phyloP scores from a whole-genome alignment of 2,329 filamentous ascomycete species.

The Calonectria ilicicola region DNA sequence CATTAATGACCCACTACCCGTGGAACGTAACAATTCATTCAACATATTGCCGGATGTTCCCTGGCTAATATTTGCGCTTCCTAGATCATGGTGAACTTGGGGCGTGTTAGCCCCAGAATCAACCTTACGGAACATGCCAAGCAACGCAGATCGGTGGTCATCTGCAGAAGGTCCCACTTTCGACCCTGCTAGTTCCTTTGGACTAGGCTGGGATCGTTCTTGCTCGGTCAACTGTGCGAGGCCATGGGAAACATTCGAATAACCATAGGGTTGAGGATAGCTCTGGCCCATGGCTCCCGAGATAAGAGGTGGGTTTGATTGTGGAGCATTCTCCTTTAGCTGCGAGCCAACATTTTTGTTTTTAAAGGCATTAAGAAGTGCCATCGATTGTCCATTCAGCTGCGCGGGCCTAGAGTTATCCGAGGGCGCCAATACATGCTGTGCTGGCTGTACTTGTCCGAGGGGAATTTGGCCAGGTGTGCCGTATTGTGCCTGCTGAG shows the following conservation, averaged over 20 bases:
- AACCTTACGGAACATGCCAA: constrained; percentile 66
- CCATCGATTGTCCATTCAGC: constrained; percentile 56
- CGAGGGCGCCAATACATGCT: constrained; percentile 10
- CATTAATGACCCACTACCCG: constrained; percentile 18
- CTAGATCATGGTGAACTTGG: constrained; percentile 21
- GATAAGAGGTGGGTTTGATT: constrained; percentile 2
- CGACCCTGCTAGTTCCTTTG: constrained; percentile 45
- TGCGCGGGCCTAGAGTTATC: constrained; percentile 38
- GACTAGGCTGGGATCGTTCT: constrained; percentile 36
- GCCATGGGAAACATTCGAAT: constrained; percentile 23
- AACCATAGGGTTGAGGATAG: constrained; percentile 27
- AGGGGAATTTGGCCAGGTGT: constrained; percentile 30
- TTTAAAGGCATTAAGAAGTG: constrained; percentile 60
- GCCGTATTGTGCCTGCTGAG: constrained; percentile 42
- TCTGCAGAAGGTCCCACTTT: constrained; percentile 37
- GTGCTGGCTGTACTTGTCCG: neutral
- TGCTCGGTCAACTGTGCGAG: constrained; percentile 22
- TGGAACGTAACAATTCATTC: constrained; percentile 35
- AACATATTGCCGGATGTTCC: constrained; percentile 33
- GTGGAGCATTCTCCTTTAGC: constrained; percentile 33
- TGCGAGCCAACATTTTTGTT: constrained; percentile 38
- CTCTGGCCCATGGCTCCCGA: constrained; percentile 23
- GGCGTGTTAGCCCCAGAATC: constrained; percentile 24
- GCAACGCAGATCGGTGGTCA: constrained; percentile 60
- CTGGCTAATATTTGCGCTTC: constrained; percentile 11